Evolutionary conservation across 208 protist genomes (phyloP).

Genomic region (Crithidia sp.): DNA sequence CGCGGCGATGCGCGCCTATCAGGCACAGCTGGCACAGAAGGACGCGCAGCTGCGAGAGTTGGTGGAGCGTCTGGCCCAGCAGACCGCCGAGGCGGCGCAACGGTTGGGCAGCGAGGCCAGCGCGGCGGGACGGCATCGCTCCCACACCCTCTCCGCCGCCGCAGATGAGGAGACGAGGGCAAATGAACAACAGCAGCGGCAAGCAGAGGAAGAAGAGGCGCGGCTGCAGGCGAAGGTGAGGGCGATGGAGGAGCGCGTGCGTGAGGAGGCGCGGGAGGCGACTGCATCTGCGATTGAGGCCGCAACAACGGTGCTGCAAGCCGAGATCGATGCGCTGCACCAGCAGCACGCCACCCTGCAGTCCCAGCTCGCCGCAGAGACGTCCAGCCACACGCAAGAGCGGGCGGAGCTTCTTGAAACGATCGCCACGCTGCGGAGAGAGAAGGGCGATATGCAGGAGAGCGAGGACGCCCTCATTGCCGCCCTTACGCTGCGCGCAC

Average conservation of each 20-base stretch:
- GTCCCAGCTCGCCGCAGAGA: constrained; percentile 4
- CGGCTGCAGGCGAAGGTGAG: too few relatives aligned
- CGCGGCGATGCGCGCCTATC: constrained; percentile 15
- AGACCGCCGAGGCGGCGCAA: background rate
- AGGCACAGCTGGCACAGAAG: constrained; percentile 33
- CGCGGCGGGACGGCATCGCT: background rate
- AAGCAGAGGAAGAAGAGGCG: background rate
- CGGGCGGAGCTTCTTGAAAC: constrained; percentile 22
- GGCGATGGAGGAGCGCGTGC: background rate
- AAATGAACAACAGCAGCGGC: background rate
- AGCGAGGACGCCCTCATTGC: constrained; percentile 22
- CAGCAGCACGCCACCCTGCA: background rate
- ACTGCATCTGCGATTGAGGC: background rate
- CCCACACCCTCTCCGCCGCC: background rate
- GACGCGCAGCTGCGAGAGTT: constrained; percentile 34
- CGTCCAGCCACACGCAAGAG: constrained; percentile 8
- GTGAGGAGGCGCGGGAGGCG: background rate
- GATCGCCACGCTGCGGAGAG: constrained; percentile 18
- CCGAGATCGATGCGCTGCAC: background rate
- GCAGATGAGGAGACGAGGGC: background rate
- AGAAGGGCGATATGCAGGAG: constrained; percentile 19
- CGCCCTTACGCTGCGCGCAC: constrained; percentile 31
- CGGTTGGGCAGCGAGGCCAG: constrained; percentile 1
- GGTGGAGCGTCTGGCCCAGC: constrained; percentile 2
- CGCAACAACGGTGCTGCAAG: background rate